A percentile compares a stretch with the other conserved stretches of the same genome.
Conservation (phyloP, 139 green algal species). For the Diplosphaera chodatii region DNA sequence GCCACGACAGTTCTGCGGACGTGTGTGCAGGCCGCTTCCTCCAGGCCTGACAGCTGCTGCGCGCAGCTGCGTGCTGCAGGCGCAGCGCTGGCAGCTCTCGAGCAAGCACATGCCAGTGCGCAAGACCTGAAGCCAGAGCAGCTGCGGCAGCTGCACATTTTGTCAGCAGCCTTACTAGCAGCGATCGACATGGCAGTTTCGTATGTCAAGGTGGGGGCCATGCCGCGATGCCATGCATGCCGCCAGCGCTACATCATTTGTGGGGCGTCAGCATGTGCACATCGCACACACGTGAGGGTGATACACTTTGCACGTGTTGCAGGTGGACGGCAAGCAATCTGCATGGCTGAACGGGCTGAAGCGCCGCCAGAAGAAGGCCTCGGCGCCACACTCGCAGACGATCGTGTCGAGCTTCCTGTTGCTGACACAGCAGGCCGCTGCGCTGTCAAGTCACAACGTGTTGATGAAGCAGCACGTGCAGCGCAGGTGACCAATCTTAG, state of each 20-base stretch:
- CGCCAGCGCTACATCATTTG: too few relatives aligned
- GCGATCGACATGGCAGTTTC: conserved; percentile 6
- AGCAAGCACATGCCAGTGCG: conserved; percentile 14
- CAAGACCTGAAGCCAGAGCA: background rate
- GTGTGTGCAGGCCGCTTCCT: conserved; percentile 14
- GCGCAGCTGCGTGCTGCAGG: conserved; percentile 25
- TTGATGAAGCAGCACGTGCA: background rate
- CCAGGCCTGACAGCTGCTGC: conserved; percentile 31
- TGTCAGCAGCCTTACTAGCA: conserved; percentile 8
- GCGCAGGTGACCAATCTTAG: background rate
- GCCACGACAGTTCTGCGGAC: conserved; percentile 21
- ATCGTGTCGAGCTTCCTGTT: background rate
- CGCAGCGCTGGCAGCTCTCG: conserved; percentile 26
- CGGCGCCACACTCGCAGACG: background rate
- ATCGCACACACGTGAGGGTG: too few relatives aligned
- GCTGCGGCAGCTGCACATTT: conserved; percentile 8
- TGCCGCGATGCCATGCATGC: too few relatives aligned
- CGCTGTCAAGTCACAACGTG: background rate
- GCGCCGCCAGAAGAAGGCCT: too few relatives aligned
- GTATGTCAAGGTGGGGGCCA: conserved; percentile 8
- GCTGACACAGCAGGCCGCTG: background rate
- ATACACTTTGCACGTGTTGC: too few relatives aligned
- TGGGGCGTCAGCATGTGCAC: too few relatives aligned
- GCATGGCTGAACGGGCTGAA: background rate
- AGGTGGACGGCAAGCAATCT: background rate